A percentile compares a stretch with the other conserved stretches of the same genome.
phyloP scores from a whole-genome alignment of 805 yeast species.

The Cyberlindnera petersonii region DNA sequence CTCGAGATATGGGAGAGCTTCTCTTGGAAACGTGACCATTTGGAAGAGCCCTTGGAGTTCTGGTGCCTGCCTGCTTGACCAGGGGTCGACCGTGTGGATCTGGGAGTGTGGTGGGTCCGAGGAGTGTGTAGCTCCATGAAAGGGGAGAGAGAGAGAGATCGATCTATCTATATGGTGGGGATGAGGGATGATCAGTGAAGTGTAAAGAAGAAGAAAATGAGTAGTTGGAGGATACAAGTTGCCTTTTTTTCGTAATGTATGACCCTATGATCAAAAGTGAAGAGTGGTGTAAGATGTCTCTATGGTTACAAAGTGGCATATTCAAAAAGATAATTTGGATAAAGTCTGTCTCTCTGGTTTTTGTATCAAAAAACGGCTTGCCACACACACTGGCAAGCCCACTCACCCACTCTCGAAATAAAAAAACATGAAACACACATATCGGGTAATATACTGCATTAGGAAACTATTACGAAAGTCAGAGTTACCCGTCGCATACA shows the following conservation, averaged over 20 bases:
- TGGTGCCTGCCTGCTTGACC: conserved; percentile 1
- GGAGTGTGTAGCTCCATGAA: conserved; percentile 7
- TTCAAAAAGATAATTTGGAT: no score
- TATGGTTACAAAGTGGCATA: no score
- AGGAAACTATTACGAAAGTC: not conserved
- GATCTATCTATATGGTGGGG: no score
- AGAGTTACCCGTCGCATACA: conserved; percentile 5
- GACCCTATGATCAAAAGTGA: no score
- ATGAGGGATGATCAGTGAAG: no score
- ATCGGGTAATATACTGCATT: not conserved
- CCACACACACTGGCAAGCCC: no score
- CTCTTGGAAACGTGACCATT: conserved; percentile 26
- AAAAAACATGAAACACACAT: conserved; percentile 7
- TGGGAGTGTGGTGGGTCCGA: not conserved
- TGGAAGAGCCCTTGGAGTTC: conserved; percentile 11
- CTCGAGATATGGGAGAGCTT: conserved; percentile 15
- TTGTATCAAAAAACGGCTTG: no score
- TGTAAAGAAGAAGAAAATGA: no score
- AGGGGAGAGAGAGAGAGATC: not conserved
- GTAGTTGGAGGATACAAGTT: no score
- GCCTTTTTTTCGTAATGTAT: no score
- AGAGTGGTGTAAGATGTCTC: no score
- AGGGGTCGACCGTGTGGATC: conserved; percentile 2
- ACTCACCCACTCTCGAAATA: not conserved
- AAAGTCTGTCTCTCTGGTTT: no score